phyloP scores from a whole-genome alignment of 139 green algal species.

The Pycnococcus provasolii region DNA sequence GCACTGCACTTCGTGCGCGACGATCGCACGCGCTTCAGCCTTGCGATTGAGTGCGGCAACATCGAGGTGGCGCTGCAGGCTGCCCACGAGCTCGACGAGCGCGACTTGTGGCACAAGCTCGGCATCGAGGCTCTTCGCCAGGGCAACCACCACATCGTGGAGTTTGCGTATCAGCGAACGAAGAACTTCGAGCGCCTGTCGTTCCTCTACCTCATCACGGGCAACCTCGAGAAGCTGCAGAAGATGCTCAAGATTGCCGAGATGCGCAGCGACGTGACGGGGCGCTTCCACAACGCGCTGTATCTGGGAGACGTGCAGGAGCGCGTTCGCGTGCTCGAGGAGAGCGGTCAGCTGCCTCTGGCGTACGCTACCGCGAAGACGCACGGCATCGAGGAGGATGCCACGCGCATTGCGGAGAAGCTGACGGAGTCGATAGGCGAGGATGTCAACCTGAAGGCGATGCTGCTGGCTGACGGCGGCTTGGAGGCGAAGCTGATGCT shows the following conservation, averaged over 20 bases:
- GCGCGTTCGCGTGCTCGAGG: constrained; percentile 65
- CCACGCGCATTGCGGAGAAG: constrained; percentile 4
- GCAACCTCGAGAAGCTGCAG: constrained; percentile 75
- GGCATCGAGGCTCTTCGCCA: constrained; percentile 71
- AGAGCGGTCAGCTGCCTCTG: constrained; percentile 75
- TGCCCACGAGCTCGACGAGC: constrained; percentile 87
- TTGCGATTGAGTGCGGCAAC: constrained; percentile 89
- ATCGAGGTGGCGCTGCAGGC: constrained; percentile 92
- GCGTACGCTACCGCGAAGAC: constrained; percentile 81
- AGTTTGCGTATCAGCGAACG: constrained; percentile 98
- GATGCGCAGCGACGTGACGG: constrained; percentile 86
- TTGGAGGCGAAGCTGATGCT: constrained; percentile 40
- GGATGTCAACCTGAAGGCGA: constrained; percentile 39
- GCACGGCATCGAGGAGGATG: constrained; percentile 67
- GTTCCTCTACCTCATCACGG: constrained; percentile 98
- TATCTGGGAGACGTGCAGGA: constrained; percentile 85
- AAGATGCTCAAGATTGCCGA: constrained; percentile 99
- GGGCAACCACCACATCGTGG: constrained; percentile 95
- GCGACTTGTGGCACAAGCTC: constrained; percentile 90
- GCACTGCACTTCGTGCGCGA: constrained; percentile 84
- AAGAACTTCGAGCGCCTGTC: constrained; percentile 95
- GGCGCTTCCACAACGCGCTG: constrained; percentile 92
- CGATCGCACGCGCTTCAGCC: constrained; percentile 86
- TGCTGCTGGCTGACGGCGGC: constrained; percentile 26
- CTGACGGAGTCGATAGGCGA: constrained; percentile 41